These are phyloP conservation scores for Porogramme epimiltina DNA, from an alignment of 1,284 basidiomycete genomes.

Conservation along the genomic window DNA sequence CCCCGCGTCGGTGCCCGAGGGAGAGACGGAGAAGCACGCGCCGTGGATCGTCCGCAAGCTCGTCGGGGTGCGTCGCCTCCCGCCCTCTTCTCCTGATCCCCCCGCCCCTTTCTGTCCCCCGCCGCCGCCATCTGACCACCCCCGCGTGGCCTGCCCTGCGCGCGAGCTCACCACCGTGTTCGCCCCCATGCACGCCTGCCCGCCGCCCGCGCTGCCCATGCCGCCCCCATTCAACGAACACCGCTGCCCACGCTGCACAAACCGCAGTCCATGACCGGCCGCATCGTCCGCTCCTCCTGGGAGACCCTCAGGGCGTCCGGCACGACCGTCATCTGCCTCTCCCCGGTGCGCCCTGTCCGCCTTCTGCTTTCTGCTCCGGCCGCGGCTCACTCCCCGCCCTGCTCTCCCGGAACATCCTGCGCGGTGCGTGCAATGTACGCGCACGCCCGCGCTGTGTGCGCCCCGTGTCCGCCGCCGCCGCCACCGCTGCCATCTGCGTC, in stretches of 20 bases:
- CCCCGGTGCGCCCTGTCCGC: slow-evolving; percentile 47
- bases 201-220: neutral
- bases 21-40: slow-evolving; percentile 56
- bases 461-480: no score
- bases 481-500: no score
- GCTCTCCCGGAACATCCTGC: no score
- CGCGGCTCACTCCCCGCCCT: slow-evolving; percentile 5
- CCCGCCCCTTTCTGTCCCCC: no score
- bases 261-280: slow-evolving; percentile 69
- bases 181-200: neutral
- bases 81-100: no score
- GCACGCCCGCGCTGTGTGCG: no score
- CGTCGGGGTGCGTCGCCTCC: slow-evolving; percentile 49
- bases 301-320: slow-evolving; percentile 62
- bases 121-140: slow-evolving; percentile 3
- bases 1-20: slow-evolving; percentile 45
- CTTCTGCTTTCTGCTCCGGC: slow-evolving; percentile 2
- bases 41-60: slow-evolving; percentile 69
- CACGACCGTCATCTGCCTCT: slow-evolving; percentile 61
- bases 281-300: slow-evolving; percentile 67
- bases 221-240: no score
- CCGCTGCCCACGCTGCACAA: no score
- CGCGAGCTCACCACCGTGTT: no score
- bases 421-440: no score
- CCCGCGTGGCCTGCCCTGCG: no score